Evolutionary conservation across 2,329 filamentous ascomycete genomes (phyloP).

Genomic region (Mycosphaerella sp.): DNA sequence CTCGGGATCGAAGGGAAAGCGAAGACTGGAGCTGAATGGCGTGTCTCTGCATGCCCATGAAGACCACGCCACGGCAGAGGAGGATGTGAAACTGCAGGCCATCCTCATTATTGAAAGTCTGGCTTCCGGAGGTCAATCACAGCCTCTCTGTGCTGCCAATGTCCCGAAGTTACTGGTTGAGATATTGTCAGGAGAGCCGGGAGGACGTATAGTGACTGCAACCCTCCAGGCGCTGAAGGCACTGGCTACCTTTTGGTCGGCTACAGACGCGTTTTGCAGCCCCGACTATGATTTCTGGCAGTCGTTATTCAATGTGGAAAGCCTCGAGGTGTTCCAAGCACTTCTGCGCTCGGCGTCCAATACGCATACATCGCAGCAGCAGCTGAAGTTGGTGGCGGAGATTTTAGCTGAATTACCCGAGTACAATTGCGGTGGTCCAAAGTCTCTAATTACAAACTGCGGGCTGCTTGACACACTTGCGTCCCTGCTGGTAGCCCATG

Average conservation of each 20-base stretch:
- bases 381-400: slow-evolving; percentile 55
- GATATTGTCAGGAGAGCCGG: slow-evolving; percentile 57
- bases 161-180: slow-evolving; percentile 64
- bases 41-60: slow-evolving; percentile 30
- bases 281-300: slow-evolving; percentile 19
- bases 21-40: slow-evolving; percentile 46
- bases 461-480: slow-evolving; percentile 75
- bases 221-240: slow-evolving; percentile 68
- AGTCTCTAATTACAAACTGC: slow-evolving; percentile 61
- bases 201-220: slow-evolving; percentile 59
- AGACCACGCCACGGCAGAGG: slow-evolving; percentile 51
- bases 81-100: slow-evolving; percentile 67
- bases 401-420: slow-evolving; percentile 59
- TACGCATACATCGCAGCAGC: slow-evolving; percentile 51
- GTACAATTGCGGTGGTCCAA: slow-evolving; percentile 50
- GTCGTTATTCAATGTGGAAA: slow-evolving; percentile 55
- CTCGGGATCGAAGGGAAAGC: slow-evolving; percentile 40
- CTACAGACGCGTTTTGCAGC: slow-evolving; percentile 7
- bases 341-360: slow-evolving; percentile 58
- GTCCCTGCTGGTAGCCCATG: slow-evolving; percentile 62
- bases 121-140: slow-evolving; percentile 73
- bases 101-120: slow-evolving; percentile 79
- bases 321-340: slow-evolving; percentile 56
- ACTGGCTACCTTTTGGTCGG: slow-evolving; percentile 56
- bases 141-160: slow-evolving; percentile 62